Base-by-base conservation (phyloP, 495 filamentous ascomycete species). In the Penicillium alfredii region DNA sequence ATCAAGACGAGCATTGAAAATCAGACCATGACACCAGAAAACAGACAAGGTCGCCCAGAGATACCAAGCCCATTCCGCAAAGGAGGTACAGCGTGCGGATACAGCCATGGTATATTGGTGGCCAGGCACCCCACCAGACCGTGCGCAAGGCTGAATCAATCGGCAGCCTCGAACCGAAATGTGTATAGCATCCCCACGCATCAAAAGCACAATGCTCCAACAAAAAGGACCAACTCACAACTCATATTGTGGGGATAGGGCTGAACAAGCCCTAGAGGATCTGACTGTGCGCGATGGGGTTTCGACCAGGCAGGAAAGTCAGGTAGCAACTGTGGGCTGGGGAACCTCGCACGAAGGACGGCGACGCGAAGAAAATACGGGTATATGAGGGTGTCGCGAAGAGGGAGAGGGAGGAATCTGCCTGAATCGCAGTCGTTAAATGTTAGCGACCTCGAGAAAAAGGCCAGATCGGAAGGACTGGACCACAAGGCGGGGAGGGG, bases 191-290 rank as follows among this genome's bases (percentile, higher is more conserved):
- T 30, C 21, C 7, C 8, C 12, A 11, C 21, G 30, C 4, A 19
- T 4, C 17, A 24, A 26, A 18, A 36, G 14, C 8, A 11, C 30
- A 21, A 27, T 33, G 17, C 29, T 40, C 29, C 27, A 7, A 33
- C 22, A 33, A 26, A 45, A 28, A 8, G 32, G 33, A 49, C 44
- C 34, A 50, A 57, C 53, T 57, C 47, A 57, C 53, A 57, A 41
- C 53, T 57, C 53, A 57, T 57, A 26, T 33, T 57, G 50, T 51
- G 44, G 36, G 41, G 40, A 35, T 44, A 45, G 44, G 50, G 50
- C 43, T 51, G 36, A 21, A 34, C 19, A 27, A 12, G 27, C 42
- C 45, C 44, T 30, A 39, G 42, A 31, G 21, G 31, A 33, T 17
- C 26, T 28, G 35, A 21, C 6, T 34, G 35, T 40, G 33, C 47